Base-by-base conservation (phyloP, 2,329 filamentous ascomycete genomes). In the Alternaria arborescens region DNA sequence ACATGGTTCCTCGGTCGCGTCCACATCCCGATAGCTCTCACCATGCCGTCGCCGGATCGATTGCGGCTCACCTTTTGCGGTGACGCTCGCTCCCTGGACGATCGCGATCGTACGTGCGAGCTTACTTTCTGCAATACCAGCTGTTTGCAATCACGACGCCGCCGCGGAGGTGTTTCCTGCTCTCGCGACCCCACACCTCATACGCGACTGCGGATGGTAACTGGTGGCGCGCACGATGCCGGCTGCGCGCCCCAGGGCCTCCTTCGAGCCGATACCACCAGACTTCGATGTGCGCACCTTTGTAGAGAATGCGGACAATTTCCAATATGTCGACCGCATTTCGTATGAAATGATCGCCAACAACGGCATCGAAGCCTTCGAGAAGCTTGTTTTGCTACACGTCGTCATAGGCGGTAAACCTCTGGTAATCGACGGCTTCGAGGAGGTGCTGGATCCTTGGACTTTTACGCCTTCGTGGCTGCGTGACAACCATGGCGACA, bases 211-310 rank as follows among this genome's bases (percentile, higher is more conserved):
- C 68, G 34, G 5, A 72, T 70, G 65, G 46, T 55, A 61, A 55
- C 30, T 3, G 11, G 32, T 41, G 22, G 8, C 24, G n/a, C 8
- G 43, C 34, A 65, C 72, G 28, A 97, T 97, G 93, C 91, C 92
- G 55, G 85, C 90, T 14, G 83, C 90, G 60, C 89, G 94, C 71
- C 92, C 92, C 1, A 90, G 93, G 74, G 93, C 93, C 16, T 92
- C 93, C 52, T 98, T 98, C 78, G 93, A 97, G 77, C 94, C 94
- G 1, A 91, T 98, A 47, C 87, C 93, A 0, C 94, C 94, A 0
- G 88, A 94, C 72, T 87, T 98, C 58, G 90, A 98, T 74, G 83
- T 98, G 16, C 82, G 87, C 40, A 81, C 82, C 1, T 83, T 98
- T 1, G 92, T 98, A 16, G 89, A 95, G 58, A 85, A 86, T 8